Evolutionary conservation across 1,139 yeast genomes (phyloP), one percentile per base, ranked within the genome.

Genomic region (Magnusiomyces fungicola): DNA sequence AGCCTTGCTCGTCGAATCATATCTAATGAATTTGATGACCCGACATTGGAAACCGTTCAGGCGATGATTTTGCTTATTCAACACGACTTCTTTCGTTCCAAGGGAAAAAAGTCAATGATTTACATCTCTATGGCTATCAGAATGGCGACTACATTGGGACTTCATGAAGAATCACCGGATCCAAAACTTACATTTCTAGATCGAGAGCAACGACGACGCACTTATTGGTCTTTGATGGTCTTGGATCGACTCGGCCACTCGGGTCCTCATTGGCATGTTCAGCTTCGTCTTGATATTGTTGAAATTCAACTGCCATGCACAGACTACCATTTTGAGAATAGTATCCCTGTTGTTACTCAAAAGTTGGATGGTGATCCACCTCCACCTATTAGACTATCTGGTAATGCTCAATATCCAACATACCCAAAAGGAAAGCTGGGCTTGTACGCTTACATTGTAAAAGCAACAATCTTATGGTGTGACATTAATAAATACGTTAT

Each of bases 171-270:
- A 47, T 55, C 57, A 0, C 52, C 56, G 6, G 54, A 54, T 36
- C 55, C 56, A 5, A 57, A 56, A 9, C 55, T 62, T 29, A 53
- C 65, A 1, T 67, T 68, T 64, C 53, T 63, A 21, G 69, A 67
- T 38, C 60, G 66, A 25, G 71, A 68, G 50, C 56, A 59, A 34
- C 58, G 70, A 1, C 56, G 71, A 22, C 54, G 70, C 30, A 64
- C 69, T 0, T 68, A 64, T 55, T 68, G 71, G 71, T 61, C 68
- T 12, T 56, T 68, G 38, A 60, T 66, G 19, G 64, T 63, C 5
- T 56, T 68, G 32, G 71, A 68, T 49, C 56, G 71, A 16, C 57
- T 68, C 34, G 68, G 66, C 6, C 70, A 68, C 45, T 61, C 68
- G 3, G 64, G 68, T 16, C 65, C 66, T 12, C 58, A 64, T 39